phyloP scores from a whole-genome alignment of 306 rosid species.

The Vigna hirtella region DNA sequence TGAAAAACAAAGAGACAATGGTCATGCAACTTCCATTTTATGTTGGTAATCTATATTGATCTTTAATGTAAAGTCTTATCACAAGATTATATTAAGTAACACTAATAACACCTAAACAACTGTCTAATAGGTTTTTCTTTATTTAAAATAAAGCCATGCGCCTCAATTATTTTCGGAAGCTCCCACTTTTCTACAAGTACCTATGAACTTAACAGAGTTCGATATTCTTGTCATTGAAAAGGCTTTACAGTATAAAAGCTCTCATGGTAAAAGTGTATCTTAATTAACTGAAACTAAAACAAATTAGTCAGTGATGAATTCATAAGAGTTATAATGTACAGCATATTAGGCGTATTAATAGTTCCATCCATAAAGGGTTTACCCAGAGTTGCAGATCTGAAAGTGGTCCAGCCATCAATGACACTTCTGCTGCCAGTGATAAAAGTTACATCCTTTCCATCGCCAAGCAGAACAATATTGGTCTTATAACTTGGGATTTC shows the following conservation, averaged over 20 bases:
- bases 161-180: not conserved
- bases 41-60: not conserved
- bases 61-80: not conserved
- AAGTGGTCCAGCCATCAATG: slow-evolving; percentile 73
- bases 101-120: not conserved
- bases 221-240: not conserved
- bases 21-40: slow-evolving; percentile 13
- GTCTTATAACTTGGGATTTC: slow-evolving; percentile 72
- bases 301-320: not conserved
- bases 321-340: not conserved
- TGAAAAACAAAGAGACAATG: slow-evolving; percentile 25
- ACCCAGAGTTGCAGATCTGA: slow-evolving; percentile 87
- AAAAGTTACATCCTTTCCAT: slow-evolving; percentile 71
- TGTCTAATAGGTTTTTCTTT: not conserved
- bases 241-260: not conserved
- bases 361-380: slow-evolving; percentile 11
- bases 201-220: not conserved
- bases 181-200: not conserved
- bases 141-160: not conserved
- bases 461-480: slow-evolving; percentile 77
- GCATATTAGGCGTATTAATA: not conserved
- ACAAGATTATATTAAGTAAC: not conserved
- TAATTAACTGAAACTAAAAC: no score
- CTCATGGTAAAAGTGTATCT: no score
- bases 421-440: slow-evolving; percentile 66